Evolutionary conservation across 306 rosid species (phyloP).

Genomic region (Cucumis cinereus): DNA sequence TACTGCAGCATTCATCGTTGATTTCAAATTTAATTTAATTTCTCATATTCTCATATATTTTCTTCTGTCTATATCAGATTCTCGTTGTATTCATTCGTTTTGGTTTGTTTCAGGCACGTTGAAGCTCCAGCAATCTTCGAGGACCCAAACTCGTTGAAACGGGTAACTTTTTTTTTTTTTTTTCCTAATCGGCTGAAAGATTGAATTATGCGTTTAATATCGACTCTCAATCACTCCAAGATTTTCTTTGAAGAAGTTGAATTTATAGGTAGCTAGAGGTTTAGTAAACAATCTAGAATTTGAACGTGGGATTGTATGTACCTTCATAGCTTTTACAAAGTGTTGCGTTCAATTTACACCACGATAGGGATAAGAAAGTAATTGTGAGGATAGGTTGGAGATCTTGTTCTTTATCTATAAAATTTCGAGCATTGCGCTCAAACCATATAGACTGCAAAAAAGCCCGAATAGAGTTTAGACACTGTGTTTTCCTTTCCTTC

Average conservation of each 20-base stretch:
- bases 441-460: too few relatives aligned
- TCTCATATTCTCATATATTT: not conserved
- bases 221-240: not conserved
- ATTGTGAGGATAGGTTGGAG: not conserved
- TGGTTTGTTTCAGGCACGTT: constrained; percentile 38
- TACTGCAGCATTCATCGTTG: not conserved
- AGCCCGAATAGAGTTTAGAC: too few relatives aligned
- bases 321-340: not conserved
- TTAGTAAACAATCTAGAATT: not conserved
- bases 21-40: not conserved
- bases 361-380: not conserved
- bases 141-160: constrained; percentile 79
- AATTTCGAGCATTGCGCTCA: too few relatives aligned
- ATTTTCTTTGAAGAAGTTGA: not conserved
- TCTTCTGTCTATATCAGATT: not conserved
- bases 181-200: not conserved
- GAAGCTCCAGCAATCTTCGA: constrained; percentile 76
- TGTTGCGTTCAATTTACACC: not conserved
- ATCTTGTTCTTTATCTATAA: too few relatives aligned
- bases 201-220: not conserved
- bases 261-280: not conserved
- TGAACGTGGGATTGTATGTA: not conserved
- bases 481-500: too few relatives aligned
- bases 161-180: constrained; percentile 19
- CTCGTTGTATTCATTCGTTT: not conserved